Base-by-base conservation (phyloP, 768 basidiomycete species). In the Boletus tylopilopsis region DNA sequence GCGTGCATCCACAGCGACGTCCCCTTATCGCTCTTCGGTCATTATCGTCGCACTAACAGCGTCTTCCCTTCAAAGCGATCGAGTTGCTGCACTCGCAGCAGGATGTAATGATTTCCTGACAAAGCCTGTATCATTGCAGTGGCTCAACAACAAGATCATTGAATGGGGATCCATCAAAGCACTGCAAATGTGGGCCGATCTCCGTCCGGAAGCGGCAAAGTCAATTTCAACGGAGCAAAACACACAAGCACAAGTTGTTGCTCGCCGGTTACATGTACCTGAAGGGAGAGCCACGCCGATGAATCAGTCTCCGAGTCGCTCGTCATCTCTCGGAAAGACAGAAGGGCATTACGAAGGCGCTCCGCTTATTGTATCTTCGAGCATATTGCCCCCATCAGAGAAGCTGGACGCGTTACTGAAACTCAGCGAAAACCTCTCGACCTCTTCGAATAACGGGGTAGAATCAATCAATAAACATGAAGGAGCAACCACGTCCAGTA, bases 41-140 rank as follows among this genome's bases (percentile, higher is more conserved):
- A 98, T 99, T 71, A 98, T 99, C 60, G 94, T 99, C 54, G 96
- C 96, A n/a, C 78, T 98, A 41, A 99, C 96, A 1, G 96, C 96
- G 2, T 97, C 94, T 3, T 90, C 90, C 11, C 76, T 95, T n/a
- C 88, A 94, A 64, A 85, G 82, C 53, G 96, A 99, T 75, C 85
- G 96, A 73, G 91, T 97, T 40, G 86, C 86, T 18, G 96, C 96
- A n/a, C 84, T 99, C 33, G 94, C 91, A 5, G 96, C 96, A 2
- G 96, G 96, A 6, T 99, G 96, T 71, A 98, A 99, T 61, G 96
- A 99, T 67, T 99, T 98, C 71, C 69, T 99, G 42, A 98, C 94
- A 35, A 99, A 99, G 63, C 96, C 96, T 0, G 95, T 99, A 25
- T 92, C 90, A 7, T 74, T 96, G 24, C 76, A 87, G 38, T 99